A percentile compares a stretch with the other conserved stretches of the same genome.
phyloP scores from a whole-genome alignment of 2,329 filamentous ascomycete genomes.

The Esteya vermicola region DNA sequence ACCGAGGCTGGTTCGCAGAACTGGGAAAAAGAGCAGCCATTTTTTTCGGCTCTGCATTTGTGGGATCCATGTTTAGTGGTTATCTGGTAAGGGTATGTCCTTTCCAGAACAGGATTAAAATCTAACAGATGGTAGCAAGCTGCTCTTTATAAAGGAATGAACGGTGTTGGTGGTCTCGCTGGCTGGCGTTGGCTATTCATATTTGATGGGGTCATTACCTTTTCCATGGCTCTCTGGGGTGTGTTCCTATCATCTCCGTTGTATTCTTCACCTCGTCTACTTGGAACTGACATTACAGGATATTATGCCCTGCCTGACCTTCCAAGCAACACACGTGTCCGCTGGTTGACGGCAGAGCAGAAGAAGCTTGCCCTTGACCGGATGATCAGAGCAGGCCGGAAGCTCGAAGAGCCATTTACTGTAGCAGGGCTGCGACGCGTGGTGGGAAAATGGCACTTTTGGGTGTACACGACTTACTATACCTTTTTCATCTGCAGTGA shows the following conservation, averaged over 20 bases:
- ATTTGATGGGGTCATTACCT: neutral
- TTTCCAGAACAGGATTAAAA: neutral
- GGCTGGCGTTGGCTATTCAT: conserved; percentile 3
- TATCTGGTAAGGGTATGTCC: neutral
- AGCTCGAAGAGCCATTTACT: conserved; percentile 1
- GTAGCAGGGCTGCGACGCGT: neutral
- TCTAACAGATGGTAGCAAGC: neutral
- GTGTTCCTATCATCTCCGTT: neutral
- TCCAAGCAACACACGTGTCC: neutral
- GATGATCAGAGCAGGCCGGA: neutral
- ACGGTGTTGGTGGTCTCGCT: neutral
- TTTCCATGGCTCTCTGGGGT: conserved; percentile 1
- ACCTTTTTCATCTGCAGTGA: conserved; percentile 1
- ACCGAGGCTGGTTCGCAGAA: too few relatives aligned
- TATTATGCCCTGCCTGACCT: neutral
- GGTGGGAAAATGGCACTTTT: conserved; percentile 1
- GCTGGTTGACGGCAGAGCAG: neutral
- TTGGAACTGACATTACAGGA: neutral
- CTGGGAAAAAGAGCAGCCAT: neutral
- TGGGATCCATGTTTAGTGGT: conserved; percentile 2
- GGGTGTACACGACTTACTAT: conserved; percentile 2
- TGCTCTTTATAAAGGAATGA: neutral
- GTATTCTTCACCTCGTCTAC: neutral
- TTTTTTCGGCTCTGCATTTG: conserved; percentile 1
- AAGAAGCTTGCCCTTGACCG: neutral